These are phyloP conservation scores for Termitomyces sp. DNA, from an alignment of 768 basidiomycete genomes.

Conservation along the genomic window DNA sequence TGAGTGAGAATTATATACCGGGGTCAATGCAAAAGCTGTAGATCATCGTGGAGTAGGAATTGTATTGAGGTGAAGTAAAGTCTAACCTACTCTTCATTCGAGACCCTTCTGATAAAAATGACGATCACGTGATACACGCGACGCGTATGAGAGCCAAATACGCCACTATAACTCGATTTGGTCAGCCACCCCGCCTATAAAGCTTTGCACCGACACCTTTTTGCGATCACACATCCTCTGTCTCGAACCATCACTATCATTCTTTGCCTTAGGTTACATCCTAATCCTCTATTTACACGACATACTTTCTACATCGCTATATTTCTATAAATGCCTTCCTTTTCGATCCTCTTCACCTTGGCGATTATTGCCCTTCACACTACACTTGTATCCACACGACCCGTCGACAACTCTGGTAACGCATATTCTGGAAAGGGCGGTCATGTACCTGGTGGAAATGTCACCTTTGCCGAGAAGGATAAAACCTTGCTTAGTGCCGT, in stretches of 20 bases:
- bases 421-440: constrained; percentile 32
- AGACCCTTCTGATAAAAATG: neutral
- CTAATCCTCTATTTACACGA: constrained; percentile 18
- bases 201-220: constrained; percentile 8
- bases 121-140: constrained; percentile 18
- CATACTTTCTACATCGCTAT: constrained; percentile 15
- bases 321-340: constrained; percentile 22
- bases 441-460: constrained; percentile 30
- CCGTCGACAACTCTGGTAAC: constrained; percentile 28
- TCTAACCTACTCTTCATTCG: neutral
- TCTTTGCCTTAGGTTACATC: constrained; percentile 14
- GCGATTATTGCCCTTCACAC: constrained; percentile 20
- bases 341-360: constrained; percentile 23
- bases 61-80: neutral
- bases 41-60: constrained; percentile 11
- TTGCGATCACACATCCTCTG: constrained; percentile 4
- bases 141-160: constrained; percentile 20
- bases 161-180: constrained; percentile 17
- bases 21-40: constrained; percentile 7
- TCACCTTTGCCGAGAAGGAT: constrained; percentile 5
- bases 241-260: constrained; percentile 22
- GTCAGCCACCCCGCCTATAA: constrained; percentile 19
- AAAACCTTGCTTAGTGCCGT: constrained; percentile 7
- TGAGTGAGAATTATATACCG: constrained; percentile 1
- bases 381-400: constrained; percentile 23